Percentiles rank a stretch among this genome's conserved stretches.
Conservation (phyloP, 129 eudicot genomes). For the Ambrosia artemisiifolia region DNA sequence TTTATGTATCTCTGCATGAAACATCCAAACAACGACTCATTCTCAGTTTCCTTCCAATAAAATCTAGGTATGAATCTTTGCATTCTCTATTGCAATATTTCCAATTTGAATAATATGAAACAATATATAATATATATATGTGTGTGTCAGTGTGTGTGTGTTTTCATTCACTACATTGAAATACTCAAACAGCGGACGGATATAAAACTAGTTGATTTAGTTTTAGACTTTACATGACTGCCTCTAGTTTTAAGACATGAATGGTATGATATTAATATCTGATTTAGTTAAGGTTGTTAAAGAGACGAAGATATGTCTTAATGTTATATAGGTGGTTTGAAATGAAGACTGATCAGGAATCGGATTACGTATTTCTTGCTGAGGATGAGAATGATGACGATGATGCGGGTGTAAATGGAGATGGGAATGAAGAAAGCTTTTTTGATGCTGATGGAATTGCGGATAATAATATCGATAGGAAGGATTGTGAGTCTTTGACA, state of each 20-base stretch:
- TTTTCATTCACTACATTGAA: too few species aligned
- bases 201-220: too few species aligned
- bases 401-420: constrained; percentile 15
- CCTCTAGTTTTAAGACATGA: too few species aligned
- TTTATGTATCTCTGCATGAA: neutral
- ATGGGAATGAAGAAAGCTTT: constrained; percentile 31
- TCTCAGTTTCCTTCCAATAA: neutral
- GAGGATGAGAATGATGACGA: constrained; percentile 49
- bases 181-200: too few species aligned
- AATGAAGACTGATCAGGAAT: constrained; percentile 51
- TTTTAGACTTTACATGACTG: too few species aligned
- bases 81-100: neutral
- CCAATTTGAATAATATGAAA: too few species aligned
- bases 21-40: neutral
- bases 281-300: too few species aligned
- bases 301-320: neutral
- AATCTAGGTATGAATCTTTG: neutral
- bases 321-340: neutral
- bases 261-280: too few species aligned
- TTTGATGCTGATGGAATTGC: constrained; percentile 15
- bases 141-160: too few species aligned
- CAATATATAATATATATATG: too few species aligned
- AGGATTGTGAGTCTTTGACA: constrained; percentile 44
- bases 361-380: constrained; percentile 52
- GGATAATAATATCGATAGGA: constrained; percentile 22